Conservation (phyloP, 2,329 filamentous ascomycete species). For the Paracoccidioides lutzii region DNA sequence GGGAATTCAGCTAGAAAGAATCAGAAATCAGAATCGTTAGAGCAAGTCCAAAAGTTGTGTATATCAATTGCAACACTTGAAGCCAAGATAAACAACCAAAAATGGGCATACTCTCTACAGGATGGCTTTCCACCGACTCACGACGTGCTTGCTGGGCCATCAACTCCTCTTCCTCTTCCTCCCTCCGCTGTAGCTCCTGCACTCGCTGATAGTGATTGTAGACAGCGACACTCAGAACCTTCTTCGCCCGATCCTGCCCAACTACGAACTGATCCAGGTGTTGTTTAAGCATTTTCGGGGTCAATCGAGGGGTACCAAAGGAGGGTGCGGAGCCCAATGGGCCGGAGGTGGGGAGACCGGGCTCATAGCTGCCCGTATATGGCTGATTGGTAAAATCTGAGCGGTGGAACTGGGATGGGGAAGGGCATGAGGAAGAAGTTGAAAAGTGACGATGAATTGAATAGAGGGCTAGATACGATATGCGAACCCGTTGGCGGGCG, state of each 20-base stretch:
- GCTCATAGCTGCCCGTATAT: conserved; percentile 51
- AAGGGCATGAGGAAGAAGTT: conserved; percentile 26
- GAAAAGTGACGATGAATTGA: conserved; percentile 21
- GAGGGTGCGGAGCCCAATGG: conserved; percentile 48
- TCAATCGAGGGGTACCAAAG: conserved; percentile 45
- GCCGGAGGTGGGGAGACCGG: conserved; percentile 47
- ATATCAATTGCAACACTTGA: background rate
- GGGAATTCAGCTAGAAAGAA: conserved; percentile 44
- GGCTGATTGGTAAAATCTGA: conserved; percentile 52
- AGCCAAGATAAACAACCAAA: background rate
- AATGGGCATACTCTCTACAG: conserved; percentile 55
- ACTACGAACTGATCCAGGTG: conserved; percentile 94
- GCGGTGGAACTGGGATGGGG: conserved; percentile 40
- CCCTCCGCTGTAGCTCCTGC: conserved; percentile 58
- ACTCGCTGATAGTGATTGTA: conserved; percentile 95
- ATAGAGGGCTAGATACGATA: conserved; percentile 28
- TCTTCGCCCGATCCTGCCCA: conserved; percentile 83
- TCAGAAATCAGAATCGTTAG: background rate
- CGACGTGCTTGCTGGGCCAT: conserved; percentile 58
- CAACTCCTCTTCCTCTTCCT: conserved; percentile 66
- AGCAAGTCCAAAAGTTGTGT: background rate
- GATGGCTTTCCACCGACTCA: conserved; percentile 57
- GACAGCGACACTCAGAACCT: conserved; percentile 80
- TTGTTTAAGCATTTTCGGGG: conserved; percentile 61
- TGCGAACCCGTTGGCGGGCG: conserved; percentile 28